A percentile compares a stretch with the other conserved stretches of the same genome.
These are phyloP conservation scores for Colletotrichum sp. DNA, from an alignment of 2,329 filamentous ascomycete species.

Conservation along the genomic window DNA sequence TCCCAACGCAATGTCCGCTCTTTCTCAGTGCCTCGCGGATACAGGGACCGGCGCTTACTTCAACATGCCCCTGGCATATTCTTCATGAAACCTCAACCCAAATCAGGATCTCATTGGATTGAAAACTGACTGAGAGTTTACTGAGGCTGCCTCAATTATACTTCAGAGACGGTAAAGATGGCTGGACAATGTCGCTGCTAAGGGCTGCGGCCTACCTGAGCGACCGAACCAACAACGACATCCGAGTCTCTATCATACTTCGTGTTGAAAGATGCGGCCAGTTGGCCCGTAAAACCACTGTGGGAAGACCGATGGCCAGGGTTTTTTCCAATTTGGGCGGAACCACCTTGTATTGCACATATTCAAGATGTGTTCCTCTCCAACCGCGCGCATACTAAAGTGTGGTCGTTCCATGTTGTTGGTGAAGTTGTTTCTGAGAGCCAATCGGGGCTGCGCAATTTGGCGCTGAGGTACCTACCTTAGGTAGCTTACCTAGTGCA, in stretches of 20 bases:
- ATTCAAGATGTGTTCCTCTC: background rate
- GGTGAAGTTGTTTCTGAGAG: background rate
- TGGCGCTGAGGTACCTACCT: background rate
- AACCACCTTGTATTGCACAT: background rate
- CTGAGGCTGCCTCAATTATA: background rate
- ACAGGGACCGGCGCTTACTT: background rate
- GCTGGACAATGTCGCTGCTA: background rate
- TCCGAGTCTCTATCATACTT: background rate
- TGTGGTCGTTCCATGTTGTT: background rate
- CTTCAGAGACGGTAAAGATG: background rate
- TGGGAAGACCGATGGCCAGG: background rate
- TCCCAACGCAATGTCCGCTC: background rate
- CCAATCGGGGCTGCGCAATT: background rate
- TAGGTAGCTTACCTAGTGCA: no score
- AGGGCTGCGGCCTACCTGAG: background rate
- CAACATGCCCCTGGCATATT: background rate
- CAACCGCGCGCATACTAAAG: background rate
- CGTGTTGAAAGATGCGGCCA: background rate
- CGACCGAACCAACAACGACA: background rate
- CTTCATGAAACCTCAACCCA: background rate
- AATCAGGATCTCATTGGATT: background rate
- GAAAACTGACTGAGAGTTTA: fast-evolving
- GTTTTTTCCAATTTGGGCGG: background rate
- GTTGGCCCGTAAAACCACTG: no score
- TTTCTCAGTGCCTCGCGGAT: background rate